These are phyloP conservation scores for Yamadazyma dendronema DNA, from an alignment of 1,139 yeast species.

Conservation along the genomic window DNA sequence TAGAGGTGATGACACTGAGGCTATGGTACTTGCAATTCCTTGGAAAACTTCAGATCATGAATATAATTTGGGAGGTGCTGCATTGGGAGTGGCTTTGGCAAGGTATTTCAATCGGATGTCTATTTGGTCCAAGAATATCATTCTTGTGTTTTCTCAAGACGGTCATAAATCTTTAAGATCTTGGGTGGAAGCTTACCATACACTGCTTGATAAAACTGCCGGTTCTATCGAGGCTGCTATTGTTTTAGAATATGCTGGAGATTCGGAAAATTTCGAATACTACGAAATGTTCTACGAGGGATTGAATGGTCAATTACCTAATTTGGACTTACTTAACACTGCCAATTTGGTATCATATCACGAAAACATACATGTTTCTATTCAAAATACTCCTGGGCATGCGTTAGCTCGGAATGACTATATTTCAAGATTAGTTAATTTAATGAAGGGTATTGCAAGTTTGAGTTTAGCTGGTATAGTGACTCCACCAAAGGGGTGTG, in stretches of 20 bases:
- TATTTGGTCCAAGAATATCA: conserved; percentile 93
- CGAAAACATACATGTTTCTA: conserved; percentile 67
- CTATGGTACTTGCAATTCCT: conserved; percentile 88
- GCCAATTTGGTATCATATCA: conserved; percentile 70
- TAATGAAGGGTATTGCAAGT: conserved; percentile 62
- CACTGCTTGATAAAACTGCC: conserved; percentile 82
- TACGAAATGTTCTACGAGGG: conserved; percentile 83
- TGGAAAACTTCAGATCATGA: conserved; percentile 65
- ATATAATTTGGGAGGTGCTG: conserved; percentile 75
- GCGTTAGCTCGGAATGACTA: conserved; percentile 48
- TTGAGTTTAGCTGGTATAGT: conserved; percentile 71
- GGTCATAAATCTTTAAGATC: conserved; percentile 67
- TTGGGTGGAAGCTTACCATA: conserved; percentile 96
- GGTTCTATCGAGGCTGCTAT: conserved; percentile 94
- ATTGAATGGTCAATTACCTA: conserved; percentile 92
- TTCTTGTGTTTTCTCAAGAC: conserved; percentile 78
- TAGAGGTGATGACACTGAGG: conserved; percentile 94
- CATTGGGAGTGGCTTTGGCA: conserved; percentile 70
- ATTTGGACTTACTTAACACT: conserved; percentile 82
- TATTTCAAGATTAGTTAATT: conserved; percentile 54
- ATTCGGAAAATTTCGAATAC: conserved; percentile 66
- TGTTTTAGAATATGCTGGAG: conserved; percentile 75
- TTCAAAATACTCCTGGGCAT: conserved; percentile 57
- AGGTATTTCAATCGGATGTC: conserved; percentile 83
- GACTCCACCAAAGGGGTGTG: conserved; percentile 65